Evolutionary conservation across 83 land plant species (phyloP).

Genomic region (Larix sibirica): DNA sequence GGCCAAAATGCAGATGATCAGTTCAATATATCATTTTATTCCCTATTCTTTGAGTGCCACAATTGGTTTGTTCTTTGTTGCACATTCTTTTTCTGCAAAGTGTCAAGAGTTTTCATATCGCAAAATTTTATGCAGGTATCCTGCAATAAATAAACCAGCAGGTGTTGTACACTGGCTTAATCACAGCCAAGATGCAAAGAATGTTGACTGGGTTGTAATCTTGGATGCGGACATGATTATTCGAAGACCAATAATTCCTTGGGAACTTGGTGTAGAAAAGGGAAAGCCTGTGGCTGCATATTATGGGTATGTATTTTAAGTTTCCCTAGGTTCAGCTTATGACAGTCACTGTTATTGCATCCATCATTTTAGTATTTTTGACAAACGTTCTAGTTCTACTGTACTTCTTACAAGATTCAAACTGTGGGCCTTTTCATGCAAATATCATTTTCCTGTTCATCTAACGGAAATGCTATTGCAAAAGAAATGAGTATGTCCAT

Average conservation of each 20-base stretch:
- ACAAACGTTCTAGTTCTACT: not conserved
- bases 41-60: no score
- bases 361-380: not conserved
- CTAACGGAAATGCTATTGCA: not conserved
- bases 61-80: not conserved
- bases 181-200: slow-evolving; percentile 81
- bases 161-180: slow-evolving; percentile 95
- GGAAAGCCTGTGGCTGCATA: slow-evolving; percentile 91
- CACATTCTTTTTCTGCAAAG: not conserved
- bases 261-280: slow-evolving; percentile 94
- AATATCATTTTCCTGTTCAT: not conserved
- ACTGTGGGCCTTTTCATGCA: not conserved
- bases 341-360: not conserved
- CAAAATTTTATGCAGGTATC: slow-evolving; percentile 65
- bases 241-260: slow-evolving; percentile 84
- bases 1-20: not conserved
- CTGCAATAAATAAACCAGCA: slow-evolving; percentile 98
- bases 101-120: not conserved
- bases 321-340: not conserved
- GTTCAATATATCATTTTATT: not conserved
- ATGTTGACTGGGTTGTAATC: slow-evolving; percentile 97
- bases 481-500: not conserved
- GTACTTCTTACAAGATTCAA: not conserved
- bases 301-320: slow-evolving; percentile 67
- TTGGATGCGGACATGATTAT: slow-evolving; percentile 95